These are phyloP conservation scores for Fusarium miscanthi DNA, from an alignment of 2,329 filamentous ascomycete species.

Conservation along the genomic window DNA sequence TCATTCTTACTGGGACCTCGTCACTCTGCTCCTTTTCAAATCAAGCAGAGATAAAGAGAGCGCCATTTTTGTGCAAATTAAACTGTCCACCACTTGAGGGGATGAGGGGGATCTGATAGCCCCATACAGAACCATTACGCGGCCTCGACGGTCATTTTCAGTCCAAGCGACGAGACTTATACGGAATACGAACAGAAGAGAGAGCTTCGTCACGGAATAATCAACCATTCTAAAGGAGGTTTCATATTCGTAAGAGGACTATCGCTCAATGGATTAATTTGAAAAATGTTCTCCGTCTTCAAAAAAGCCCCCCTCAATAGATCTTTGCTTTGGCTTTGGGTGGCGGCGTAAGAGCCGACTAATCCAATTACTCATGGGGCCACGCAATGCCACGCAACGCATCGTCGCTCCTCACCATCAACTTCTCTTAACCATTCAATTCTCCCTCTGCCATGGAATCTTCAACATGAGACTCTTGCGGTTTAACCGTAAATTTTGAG, in stretches of 20 bases:
- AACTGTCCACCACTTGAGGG: constrained; percentile 8
- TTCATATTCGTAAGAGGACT: neutral
- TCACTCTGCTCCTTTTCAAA: neutral
- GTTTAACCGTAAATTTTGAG: constrained; percentile 11
- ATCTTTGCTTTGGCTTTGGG: neutral
- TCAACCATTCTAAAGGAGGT: neutral
- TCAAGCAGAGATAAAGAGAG: neutral
- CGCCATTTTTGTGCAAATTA: constrained; percentile 9
- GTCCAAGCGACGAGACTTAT: constrained; percentile 15
- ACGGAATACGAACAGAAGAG: constrained; percentile 1
- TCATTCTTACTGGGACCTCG: neutral
- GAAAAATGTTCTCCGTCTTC: neutral
- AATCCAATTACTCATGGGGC: constrained; percentile 45
- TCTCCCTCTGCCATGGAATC: neutral
- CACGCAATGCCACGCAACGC: constrained; percentile 48
- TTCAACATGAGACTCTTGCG: constrained; percentile 9
- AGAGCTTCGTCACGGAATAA: neutral
- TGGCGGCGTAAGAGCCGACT: constrained; percentile 43
- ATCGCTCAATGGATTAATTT: neutral
- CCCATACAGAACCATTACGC: constrained; percentile 32
- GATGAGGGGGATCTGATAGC: constrained; percentile 6
- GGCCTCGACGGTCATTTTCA: constrained; percentile 22
- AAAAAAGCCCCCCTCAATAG: neutral
- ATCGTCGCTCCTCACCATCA: constrained; percentile 16
- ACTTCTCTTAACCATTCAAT: neutral